Percentiles rank a stretch among this genome's conserved stretches.
phyloP scores from a whole-genome alignment of 192 early-diverging fungal genomes.

The Rhizophagus sp. region DNA sequence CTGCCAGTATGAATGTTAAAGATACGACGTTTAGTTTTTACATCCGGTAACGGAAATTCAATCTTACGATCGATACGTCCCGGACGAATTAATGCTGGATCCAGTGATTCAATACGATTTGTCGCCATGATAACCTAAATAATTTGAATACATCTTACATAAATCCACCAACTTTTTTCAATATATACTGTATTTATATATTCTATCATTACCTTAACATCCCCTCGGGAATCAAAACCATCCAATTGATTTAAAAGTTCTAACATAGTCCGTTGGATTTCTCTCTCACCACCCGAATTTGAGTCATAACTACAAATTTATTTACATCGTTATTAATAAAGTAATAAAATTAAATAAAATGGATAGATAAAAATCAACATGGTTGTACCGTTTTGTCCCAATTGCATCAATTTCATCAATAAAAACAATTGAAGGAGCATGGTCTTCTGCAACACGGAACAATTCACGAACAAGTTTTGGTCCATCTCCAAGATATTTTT shows the following conservation, averaged over 20 bases:
- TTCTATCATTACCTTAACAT: slow-evolving; percentile 74
- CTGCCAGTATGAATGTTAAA: slow-evolving; percentile 93
- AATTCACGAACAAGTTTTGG: slow-evolving; percentile 97
- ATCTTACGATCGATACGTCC: slow-evolving; percentile 99
- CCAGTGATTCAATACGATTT: slow-evolving; percentile 95
- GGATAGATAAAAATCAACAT: background rate
- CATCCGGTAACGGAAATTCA: slow-evolving; percentile 97
- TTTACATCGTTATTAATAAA: slow-evolving; percentile 16
- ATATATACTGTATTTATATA: background rate
- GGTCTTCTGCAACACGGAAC: slow-evolving; percentile 95
- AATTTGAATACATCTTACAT: background rate
- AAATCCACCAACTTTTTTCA: background rate
- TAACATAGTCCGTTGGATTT: slow-evolving; percentile 97
- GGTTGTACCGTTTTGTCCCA: slow-evolving; percentile 83
- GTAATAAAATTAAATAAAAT: background rate
- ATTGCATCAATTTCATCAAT: slow-evolving; percentile 99
- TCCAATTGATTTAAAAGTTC: slow-evolving; percentile 98
- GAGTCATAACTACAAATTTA: slow-evolving; percentile 76
- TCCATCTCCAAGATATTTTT: slow-evolving; percentile 99
- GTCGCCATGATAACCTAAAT: slow-evolving; percentile 94
- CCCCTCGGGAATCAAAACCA: slow-evolving; percentile 93
- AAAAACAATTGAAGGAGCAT: slow-evolving; percentile 97
- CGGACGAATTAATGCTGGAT: slow-evolving; percentile 96
- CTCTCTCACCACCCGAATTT: slow-evolving; percentile 91
- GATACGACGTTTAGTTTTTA: slow-evolving; percentile 96